Evolutionary conservation across 23 red algal genomes (phyloP).

Genomic region (Porphyridium purpureum): DNA sequence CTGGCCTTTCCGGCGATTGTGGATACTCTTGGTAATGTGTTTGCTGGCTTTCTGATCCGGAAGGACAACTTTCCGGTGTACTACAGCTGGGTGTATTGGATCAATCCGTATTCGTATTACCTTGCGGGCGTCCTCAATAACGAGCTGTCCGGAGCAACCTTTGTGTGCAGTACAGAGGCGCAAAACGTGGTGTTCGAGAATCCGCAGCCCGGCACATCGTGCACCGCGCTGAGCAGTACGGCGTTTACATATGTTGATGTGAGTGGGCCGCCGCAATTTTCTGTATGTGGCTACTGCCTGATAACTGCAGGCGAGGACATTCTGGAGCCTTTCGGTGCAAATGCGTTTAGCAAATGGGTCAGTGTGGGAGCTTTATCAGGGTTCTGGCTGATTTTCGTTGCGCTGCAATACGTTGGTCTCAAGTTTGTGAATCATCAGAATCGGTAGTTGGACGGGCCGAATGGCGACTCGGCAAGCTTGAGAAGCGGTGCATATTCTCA

Average conservation of each 20-base stretch:
- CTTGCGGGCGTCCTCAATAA: conserved; percentile 34
- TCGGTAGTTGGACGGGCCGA: too few species aligned
- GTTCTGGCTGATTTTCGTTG: not conserved
- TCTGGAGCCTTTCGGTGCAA: conserved; percentile 25
- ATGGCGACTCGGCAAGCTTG: too few species aligned
- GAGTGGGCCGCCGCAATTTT: too few species aligned
- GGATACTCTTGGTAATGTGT: conserved; percentile 41
- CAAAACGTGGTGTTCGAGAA: too few species aligned
- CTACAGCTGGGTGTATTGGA: conserved; percentile 57
- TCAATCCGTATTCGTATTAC: conserved; percentile 72
- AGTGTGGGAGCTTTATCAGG: conserved; percentile 32
- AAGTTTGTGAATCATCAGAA: not conserved
- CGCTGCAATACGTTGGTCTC: not conserved
- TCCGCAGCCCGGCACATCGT: too few species aligned
- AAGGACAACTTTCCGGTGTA: conserved; percentile 25
- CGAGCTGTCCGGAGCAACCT: conserved; percentile 30
- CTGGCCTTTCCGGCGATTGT: conserved; percentile 32
- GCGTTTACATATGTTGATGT: too few species aligned
- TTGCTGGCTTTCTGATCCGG: conserved; percentile 53
- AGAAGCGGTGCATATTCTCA: too few species aligned
- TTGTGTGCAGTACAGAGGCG: too few species aligned
- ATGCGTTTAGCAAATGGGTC: conserved; percentile 64
- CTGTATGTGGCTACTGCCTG: conserved; percentile 74
- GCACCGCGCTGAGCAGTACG: too few species aligned
- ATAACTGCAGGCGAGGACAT: conserved; percentile 44